These are phyloP conservation scores for Zygnema cylindricum DNA, from an alignment of 139 green algal genomes.

Conservation along the genomic window DNA sequence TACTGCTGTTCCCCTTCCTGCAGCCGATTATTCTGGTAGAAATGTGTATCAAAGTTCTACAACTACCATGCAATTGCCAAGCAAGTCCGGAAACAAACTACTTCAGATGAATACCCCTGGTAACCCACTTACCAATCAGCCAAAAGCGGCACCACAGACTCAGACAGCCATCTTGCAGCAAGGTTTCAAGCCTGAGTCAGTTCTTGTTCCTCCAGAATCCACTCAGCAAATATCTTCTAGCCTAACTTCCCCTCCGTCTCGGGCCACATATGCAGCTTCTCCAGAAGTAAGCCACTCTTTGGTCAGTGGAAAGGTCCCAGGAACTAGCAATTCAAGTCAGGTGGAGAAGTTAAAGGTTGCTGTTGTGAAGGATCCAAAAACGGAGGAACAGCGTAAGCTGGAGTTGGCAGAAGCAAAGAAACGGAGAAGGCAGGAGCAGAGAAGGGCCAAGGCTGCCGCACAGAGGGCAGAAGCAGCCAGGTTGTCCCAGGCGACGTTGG, in stretches of 20 bases:
- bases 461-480: slow-evolving; percentile 17
- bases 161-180: not conserved
- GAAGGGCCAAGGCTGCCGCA: not conserved
- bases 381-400: not conserved
- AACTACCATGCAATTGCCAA: not conserved
- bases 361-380: slow-evolving; percentile 5
- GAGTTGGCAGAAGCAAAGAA: slow-evolving; percentile 8
- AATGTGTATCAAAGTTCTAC: not conserved
- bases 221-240: not conserved
- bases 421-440: not conserved
- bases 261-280: no score
- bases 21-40: not conserved
- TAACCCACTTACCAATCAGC: not conserved
- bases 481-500: no score
- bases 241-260: no score
- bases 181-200: not conserved
- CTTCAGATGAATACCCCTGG: not conserved
- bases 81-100: not conserved
- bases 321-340: no score
- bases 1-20: slow-evolving; percentile 18
- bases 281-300: no score
- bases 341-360: not conserved
- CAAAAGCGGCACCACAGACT: not conserved
- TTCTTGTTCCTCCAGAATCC: not conserved
- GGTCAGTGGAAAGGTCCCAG: no score